Evolutionary conservation across 305 asterid species (phyloP).

Genomic region (Andrographis paniculata): DNA sequence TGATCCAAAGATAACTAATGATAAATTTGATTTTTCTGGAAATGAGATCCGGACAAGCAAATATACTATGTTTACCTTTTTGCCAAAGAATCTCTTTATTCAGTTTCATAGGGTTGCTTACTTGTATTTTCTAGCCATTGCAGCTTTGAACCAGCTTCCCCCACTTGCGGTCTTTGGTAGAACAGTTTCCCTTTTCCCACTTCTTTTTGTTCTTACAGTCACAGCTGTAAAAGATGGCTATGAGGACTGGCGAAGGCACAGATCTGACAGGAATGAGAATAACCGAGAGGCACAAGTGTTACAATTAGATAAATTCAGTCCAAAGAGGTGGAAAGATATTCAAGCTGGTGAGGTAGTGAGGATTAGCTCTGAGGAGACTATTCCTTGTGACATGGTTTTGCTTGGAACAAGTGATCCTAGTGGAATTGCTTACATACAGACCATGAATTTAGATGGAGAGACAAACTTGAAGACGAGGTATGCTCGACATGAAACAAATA

Average conservation of each 20-base stretch:
- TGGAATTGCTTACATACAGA: slow-evolving; percentile 96
- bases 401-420: slow-evolving; percentile 89
- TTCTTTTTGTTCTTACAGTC: slow-evolving; percentile 90
- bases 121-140: slow-evolving; percentile 87
- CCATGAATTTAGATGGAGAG: slow-evolving; percentile 98
- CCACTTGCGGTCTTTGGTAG: slow-evolving; percentile 99
- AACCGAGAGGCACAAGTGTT: slow-evolving; percentile 83
- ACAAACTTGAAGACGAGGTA: slow-evolving; percentile 97
- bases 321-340: slow-evolving; percentile 73
- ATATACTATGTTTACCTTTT: slow-evolving; percentile 71
- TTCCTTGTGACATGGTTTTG: slow-evolving; percentile 93
- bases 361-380: slow-evolving; percentile 70
- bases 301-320: slow-evolving; percentile 50
- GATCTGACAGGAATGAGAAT: slow-evolving; percentile 96
- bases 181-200: slow-evolving; percentile 92
- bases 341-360: slow-evolving; percentile 88
- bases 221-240: slow-evolving; percentile 98
- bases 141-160: slow-evolving; percentile 93
- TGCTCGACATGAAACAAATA: slow-evolving; percentile 94
- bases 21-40: slow-evolving; percentile 61
- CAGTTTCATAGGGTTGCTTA: slow-evolving; percentile 97
- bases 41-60: slow-evolving; percentile 97
- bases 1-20: slow-evolving; percentile 73
- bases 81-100: slow-evolving; percentile 92
- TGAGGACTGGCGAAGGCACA: slow-evolving; percentile 99